Base-by-base conservation (phyloP, 306 rosid genomes). In the Acacia crassicarpa region DNA sequence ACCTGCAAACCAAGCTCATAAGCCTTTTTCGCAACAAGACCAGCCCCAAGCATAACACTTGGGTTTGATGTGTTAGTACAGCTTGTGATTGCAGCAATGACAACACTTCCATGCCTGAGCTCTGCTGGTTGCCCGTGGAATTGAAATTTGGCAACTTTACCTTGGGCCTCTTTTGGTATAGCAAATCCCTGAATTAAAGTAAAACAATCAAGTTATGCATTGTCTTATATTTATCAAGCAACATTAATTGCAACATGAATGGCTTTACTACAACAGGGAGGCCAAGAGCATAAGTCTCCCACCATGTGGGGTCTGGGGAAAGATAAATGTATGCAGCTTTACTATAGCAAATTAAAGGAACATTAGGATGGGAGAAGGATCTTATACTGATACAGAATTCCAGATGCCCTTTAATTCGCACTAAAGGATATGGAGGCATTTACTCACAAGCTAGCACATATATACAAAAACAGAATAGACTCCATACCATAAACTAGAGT, bases 51-150 rank as follows among this genome's bases (percentile, higher is more conserved):
- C 98, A 95, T 95, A 85, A 95, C 98, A 77, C 97, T 95, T 8
- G 98, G 98, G 87, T 95, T 95, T 86, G 98, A 95, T 53, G 98
- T 95, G 84, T 95, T 95, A 80, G 98, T 95, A 89, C 98, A 95
- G 72, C 98, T 95, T 46, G 98, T 93, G 77, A 95, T 95, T 81
- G 98, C 98, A 87, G 98, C 98, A 85, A 95, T 95, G 77, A 95
- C 98, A 76, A 95, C 94, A 45, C 90, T 90, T 23, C 98, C 98
- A 79, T 95, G 97, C 82, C 89, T 93, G 61, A 95, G 97, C 91
- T 95, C 98, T 40, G 98, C 89, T 72, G 90, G 97, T 89, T 95
- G 94, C 68, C 97, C 98, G 25, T 90, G 88, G 80, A 93, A 95
- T 54, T 93, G 88, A 89, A 95, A 95, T 70, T 95, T 93, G 8